Percentiles rank a stretch among this genome's conserved stretches.
phyloP scores from a whole-genome alignment of 768 basidiomycete species.

The Boletus sp. region DNA sequence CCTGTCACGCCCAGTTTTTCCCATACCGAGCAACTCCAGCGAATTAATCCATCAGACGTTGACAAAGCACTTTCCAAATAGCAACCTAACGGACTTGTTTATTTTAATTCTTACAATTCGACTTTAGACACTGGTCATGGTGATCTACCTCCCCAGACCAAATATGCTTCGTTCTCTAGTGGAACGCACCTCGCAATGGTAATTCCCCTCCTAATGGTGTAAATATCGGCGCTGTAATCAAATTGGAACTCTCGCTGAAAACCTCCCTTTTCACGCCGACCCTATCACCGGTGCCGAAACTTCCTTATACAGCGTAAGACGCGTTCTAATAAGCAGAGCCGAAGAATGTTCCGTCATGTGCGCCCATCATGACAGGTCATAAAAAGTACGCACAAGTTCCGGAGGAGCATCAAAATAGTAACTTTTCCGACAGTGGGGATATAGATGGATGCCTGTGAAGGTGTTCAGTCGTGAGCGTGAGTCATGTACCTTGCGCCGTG shows the following conservation, averaged over 20 bases:
- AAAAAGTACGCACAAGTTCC: conserved; percentile 73
- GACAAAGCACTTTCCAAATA: conserved; percentile 48
- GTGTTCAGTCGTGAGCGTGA: conserved; percentile 3
- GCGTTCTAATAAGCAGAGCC: conserved; percentile 21
- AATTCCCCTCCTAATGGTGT: conserved; percentile 34
- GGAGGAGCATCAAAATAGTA: conserved; percentile 95
- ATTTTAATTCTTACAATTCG: conserved; percentile 5
- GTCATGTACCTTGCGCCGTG: neutral
- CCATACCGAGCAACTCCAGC: conserved; percentile 42
- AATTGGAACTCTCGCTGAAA: conserved; percentile 16
- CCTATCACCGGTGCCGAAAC: neutral
- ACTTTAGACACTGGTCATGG: conserved; percentile 18
- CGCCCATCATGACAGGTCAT: neutral
- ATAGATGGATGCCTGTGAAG: conserved; percentile 76
- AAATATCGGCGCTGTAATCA: conserved; percentile 31
- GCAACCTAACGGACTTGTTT: conserved; percentile 19
- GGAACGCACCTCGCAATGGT: conserved; percentile 22
- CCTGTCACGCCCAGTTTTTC: conserved; percentile 61
- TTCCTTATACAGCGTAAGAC: conserved; percentile 29
- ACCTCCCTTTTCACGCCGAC: conserved; percentile 13
- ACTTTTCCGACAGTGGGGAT: conserved; percentile 97
- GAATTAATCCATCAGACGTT: conserved; percentile 35
- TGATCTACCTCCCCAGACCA: conserved; percentile 12
- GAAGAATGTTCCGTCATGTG: neutral
- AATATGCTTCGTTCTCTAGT: conserved; percentile 14